Evolutionary conservation across 768 basidiomycete genomes (phyloP), one percentile per base, ranked within the genome.

Genomic region (Leccinum broughii): DNA sequence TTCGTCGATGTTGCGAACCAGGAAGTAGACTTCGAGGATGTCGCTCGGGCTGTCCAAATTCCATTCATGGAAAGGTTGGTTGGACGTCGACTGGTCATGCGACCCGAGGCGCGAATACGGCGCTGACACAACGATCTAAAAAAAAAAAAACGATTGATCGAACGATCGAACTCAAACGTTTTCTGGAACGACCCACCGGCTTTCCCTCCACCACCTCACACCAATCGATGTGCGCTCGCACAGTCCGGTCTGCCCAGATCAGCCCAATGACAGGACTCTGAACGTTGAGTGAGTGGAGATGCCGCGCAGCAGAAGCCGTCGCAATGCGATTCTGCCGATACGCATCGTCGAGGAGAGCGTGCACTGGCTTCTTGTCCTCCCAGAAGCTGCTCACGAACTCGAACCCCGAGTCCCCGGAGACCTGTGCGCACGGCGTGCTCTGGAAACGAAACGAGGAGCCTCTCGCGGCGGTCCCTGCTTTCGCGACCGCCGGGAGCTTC

Each of bases 281-380:
- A 9, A 85, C 71, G 44, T 72, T 70, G 26, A 83, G 66, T 15
- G 83, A 80, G 54, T 82, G 77, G 24, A 84, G 70, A 64, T 85
- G 84, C 2, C 84, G 77, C 2, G 74, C 77, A 6, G 77, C 78
- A 4, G 82, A 75, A 11, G 83, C 76, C 4, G 82, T 83, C 1
- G 83, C 73, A 74, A 85, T 83, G 28, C 85, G 73, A 65, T 85
- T 85, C 68, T 85, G 84, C 24, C 85, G 72, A 65, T 83, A 83
- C 1, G 85, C 84, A 58, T 81, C 79, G 50, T 81, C 82, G 2
- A 82, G 75, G 62, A 81, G 67, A 5, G 74, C 65, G 50, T 84
- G 80, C 11, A 77, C 72, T 0, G 82, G 80, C 57, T 85, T 86
- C 75, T 86, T 86, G 71, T 86, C 83, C 64, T 86, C 83, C 81